These are phyloP conservation scores for Xylaria castorea DNA, from an alignment of 495 filamentous ascomycete species.

Conservation along the genomic window DNA sequence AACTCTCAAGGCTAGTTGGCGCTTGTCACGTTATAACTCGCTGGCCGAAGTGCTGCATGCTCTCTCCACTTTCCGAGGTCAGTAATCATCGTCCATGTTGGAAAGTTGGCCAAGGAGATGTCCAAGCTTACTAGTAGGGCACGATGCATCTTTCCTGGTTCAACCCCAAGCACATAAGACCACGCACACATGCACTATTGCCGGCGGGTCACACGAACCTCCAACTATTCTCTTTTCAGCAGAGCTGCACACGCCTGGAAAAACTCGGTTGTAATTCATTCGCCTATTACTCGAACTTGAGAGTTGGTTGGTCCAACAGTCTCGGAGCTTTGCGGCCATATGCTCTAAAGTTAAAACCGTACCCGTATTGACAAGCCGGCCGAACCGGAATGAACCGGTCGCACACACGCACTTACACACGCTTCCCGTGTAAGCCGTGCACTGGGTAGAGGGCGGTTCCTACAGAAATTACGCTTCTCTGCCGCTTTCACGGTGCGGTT, in stretches of 20 bases:
- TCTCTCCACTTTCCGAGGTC: slow-evolving; percentile 21
- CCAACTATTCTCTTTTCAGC: slow-evolving; percentile 21
- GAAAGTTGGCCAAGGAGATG: slow-evolving; percentile 10
- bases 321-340: slow-evolving; percentile 24
- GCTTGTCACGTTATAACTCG: slow-evolving; percentile 21
- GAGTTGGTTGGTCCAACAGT: slow-evolving; percentile 15
- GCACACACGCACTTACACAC: slow-evolving; percentile 3
- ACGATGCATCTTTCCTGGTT: not conserved
- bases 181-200: slow-evolving; percentile 21
- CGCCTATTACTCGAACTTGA: slow-evolving; percentile 3
- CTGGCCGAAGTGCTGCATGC: slow-evolving; percentile 27
- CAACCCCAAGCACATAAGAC: slow-evolving; percentile 9
- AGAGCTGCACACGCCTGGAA: slow-evolving; percentile 15
- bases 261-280: slow-evolving; percentile 9
- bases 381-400: slow-evolving; percentile 18
- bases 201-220: slow-evolving; percentile 21
- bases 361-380: slow-evolving; percentile 16
- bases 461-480: not conserved
- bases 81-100: slow-evolving; percentile 16
- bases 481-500: not conserved
- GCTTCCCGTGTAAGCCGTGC: not conserved
- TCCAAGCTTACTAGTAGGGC: slow-evolving; percentile 19
- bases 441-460: not conserved
- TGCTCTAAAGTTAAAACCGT: slow-evolving; percentile 15
- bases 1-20: not conserved